Percentiles rank a stretch among this genome's conserved stretches.
phyloP scores from a whole-genome alignment of 78 protist genomes.

The Pigoraptor vietnamica region DNA sequence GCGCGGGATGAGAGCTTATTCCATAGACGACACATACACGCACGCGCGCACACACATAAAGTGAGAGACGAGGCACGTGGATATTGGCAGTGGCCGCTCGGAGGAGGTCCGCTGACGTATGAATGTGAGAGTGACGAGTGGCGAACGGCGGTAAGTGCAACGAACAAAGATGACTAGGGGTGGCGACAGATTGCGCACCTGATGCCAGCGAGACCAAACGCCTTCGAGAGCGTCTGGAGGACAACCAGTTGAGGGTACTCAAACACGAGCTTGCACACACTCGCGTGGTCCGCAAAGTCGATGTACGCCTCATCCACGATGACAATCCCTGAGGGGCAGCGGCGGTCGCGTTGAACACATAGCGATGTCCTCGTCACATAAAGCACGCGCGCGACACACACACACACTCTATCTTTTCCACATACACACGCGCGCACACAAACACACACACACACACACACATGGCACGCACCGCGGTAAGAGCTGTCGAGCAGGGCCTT shows the following conservation, averaged over 20 bases:
- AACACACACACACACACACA: background rate
- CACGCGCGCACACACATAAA: background rate
- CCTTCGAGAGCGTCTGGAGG: slow-evolving; percentile 49
- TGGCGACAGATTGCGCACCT: too few relatives aligned
- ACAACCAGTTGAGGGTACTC: slow-evolving; percentile 38
- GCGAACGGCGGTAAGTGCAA: too few relatives aligned
- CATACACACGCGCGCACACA: background rate
- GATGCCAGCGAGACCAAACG: slow-evolving; percentile 44
- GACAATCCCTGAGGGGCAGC: slow-evolving; percentile 12
- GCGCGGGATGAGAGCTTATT: background rate
- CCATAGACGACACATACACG: too few relatives aligned
- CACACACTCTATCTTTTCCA: too few relatives aligned
- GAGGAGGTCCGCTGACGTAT: too few relatives aligned
- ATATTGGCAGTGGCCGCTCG: background rate
- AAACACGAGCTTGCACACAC: background rate
- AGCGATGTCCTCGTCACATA: too few relatives aligned
- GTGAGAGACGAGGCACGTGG: background rate
- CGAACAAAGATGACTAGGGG: too few relatives aligned
- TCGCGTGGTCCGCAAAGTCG: slow-evolving; percentile 12
- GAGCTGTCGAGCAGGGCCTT: background rate
- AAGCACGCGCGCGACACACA: too few relatives aligned
- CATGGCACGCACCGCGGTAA: background rate
- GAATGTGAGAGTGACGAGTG: too few relatives aligned
- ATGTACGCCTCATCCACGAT: slow-evolving; percentile 52
- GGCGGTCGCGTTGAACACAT: background rate